Conservation (phyloP, 2,329 filamentous ascomycete species). For the Arthrinium phaeospermum region DNA sequence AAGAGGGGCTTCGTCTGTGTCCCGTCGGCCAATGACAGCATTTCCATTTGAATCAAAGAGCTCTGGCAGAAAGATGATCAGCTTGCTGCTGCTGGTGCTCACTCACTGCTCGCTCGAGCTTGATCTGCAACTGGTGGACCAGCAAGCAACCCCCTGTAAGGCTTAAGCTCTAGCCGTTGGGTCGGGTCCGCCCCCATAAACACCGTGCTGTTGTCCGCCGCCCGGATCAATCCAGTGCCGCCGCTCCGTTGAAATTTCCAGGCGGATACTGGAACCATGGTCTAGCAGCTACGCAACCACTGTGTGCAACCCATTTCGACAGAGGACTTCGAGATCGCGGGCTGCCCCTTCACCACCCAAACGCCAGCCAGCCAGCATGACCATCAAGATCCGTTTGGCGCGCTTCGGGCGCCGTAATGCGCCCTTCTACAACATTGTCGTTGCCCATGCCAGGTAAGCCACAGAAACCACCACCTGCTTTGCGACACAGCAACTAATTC, state of each 20-base stretch:
- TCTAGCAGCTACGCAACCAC: constrained; percentile 1
- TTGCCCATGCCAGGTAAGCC: constrained; percentile 84
- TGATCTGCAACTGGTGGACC: neutral
- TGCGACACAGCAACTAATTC: neutral
- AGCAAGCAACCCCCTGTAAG: neutral
- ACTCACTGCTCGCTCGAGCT: neutral
- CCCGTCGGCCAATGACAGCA: neutral
- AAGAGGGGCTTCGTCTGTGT: neutral
- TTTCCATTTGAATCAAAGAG: neutral
- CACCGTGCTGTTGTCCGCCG: too few species aligned
- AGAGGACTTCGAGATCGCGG: neutral
- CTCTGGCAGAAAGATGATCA: neutral
- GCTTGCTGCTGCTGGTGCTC: neutral
- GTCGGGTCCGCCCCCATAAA: neutral
- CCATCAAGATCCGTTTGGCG: constrained; percentile 84
- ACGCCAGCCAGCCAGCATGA: constrained; percentile 3
- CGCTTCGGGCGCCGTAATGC: constrained; percentile 87
- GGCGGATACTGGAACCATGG: neutral
- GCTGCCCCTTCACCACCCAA: neutral
- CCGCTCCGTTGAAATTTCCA: constrained; percentile 11
- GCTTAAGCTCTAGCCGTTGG: neutral
- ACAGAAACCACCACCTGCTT: neutral
- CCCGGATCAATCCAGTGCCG: constrained; percentile 11
- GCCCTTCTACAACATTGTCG: constrained; percentile 98
- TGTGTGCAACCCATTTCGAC: neutral